phyloP scores from a whole-genome alignment of 1,284 basidiomycete genomes.

The Heterobasidion occidentale region DNA sequence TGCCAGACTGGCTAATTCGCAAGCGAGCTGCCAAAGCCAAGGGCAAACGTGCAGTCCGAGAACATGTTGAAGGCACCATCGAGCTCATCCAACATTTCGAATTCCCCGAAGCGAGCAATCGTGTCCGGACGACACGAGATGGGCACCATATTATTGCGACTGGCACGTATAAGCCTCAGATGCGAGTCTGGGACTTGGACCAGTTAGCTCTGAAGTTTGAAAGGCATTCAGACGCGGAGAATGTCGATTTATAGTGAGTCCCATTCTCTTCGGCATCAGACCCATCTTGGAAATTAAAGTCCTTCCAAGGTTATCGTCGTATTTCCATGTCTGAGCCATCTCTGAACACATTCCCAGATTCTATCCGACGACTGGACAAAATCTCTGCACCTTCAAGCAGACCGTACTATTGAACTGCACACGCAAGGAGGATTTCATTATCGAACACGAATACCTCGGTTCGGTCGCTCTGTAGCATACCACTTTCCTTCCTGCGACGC shows the following conservation, averaged over 20 bases:
- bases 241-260: conserved; percentile 90
- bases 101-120: conserved; percentile 94
- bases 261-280: conserved; percentile 3
- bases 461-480: conserved; percentile 89
- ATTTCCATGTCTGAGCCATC: not conserved
- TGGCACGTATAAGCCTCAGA: conserved; percentile 97
- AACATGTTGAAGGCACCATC: conserved; percentile 71
- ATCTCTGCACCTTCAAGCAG: conserved; percentile 92
- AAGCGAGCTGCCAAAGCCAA: conserved; percentile 57
- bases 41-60: conserved; percentile 54
- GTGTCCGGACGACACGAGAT: conserved; percentile 85
- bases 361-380: conserved; percentile 99
- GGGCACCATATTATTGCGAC: conserved; percentile 92
- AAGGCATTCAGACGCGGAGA: conserved; percentile 93
- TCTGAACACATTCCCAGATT: conserved; percentile 45
- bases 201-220: conserved; percentile 95
- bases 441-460: conserved; percentile 87
- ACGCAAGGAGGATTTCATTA: conserved; percentile 93
- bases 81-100: conserved; percentile 94
- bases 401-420: conserved; percentile 92
- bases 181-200: conserved; percentile 93
- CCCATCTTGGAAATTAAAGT: conserved; percentile 3
- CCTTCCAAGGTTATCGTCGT: conserved; percentile 1
- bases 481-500: conserved; percentile 47
- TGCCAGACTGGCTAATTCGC: conserved; percentile 84